Percentiles rank a stretch among this genome's conserved stretches.
phyloP scores from a whole-genome alignment of 306 rosid genomes.

The Dryas drummondii region DNA sequence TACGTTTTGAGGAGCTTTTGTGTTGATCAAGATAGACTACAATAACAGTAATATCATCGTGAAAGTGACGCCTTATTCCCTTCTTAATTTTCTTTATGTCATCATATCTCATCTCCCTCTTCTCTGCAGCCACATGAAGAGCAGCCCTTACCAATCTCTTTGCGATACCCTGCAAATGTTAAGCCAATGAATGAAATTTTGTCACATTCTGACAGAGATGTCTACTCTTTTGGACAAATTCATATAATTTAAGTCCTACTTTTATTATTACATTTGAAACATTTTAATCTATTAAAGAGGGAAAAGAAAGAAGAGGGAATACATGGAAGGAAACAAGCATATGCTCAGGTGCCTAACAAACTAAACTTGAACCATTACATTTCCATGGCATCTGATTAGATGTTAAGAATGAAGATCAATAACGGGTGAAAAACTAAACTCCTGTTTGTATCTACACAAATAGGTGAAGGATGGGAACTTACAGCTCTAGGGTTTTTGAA shows the following conservation, averaged over 20 bases:
- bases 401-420: background rate
- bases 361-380: no score
- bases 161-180: constrained; percentile 77
- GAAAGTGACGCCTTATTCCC: constrained; percentile 87
- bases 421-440: background rate
- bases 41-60: constrained; percentile 86
- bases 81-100: constrained; percentile 79
- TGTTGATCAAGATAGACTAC: constrained; percentile 83
- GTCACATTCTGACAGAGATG: background rate
- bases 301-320: background rate
- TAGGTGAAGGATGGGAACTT: constrained; percentile 37
- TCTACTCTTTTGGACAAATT: background rate
- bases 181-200: constrained; percentile 14
- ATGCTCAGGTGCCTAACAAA: background rate
- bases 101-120: constrained; percentile 83
- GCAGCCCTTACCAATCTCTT: constrained; percentile 89
- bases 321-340: background rate
- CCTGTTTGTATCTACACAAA: background rate
- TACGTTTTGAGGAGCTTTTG: constrained; percentile 37
- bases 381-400: no score
- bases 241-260: background rate
- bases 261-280: background rate
- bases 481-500: constrained; percentile 86
- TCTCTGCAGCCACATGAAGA: constrained; percentile 79
- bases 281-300: background rate